Evolutionary conservation across 2,329 filamentous ascomycete genomes (phyloP), one percentile per base, ranked within the genome.

Genomic region (Clonostachys byssicola): DNA sequence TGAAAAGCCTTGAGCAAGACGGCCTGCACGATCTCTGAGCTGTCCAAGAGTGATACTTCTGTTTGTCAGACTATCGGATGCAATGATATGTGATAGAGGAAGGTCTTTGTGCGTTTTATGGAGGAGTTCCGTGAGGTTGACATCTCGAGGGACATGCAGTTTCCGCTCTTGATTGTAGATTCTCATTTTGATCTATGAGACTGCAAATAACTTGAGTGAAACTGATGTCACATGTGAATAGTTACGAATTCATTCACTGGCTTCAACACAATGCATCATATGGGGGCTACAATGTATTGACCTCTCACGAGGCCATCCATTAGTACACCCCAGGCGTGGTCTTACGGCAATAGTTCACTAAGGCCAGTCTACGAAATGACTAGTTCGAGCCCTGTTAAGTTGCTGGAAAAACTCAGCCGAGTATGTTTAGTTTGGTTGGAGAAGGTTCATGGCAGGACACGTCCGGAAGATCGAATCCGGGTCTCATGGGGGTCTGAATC

Each of bases 31-130:
- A 30, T 63, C 60, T 10, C 70, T 63, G 6, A 74, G 60, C 49
- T 70, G 60, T n/a, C 66, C 67, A 17, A 74, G 59, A 0, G 69
- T 72, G 34, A 73, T 63, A 48, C 65, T 71, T n/a, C 72, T 65
- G 52, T 71, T 67, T 6, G 70, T 71, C 30, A 74, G 58, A 44
- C 59, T 70, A 51, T 74, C 72, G 33, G 63, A 61, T 4, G 68
- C 62, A 33, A 74, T 66, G 12, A 74, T 49, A 47, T 73, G 70
- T 1, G 70, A 72, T 30, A 67, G 64, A 12, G 66, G 66, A 2
- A 74, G 53, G 4, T 58, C 48, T 12, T 55, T 57, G 2, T 63
- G 57, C 7, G 64, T 65, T 12, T 58, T 56, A 49, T 73, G 68
- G 42, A 75, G 62, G 23, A 74, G 62, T 50, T 74, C 61, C 6